These are phyloP conservation scores for Drechslerella coelobrocha DNA, from an alignment of 2,329 filamentous ascomycete genomes.

Conservation along the genomic window DNA sequence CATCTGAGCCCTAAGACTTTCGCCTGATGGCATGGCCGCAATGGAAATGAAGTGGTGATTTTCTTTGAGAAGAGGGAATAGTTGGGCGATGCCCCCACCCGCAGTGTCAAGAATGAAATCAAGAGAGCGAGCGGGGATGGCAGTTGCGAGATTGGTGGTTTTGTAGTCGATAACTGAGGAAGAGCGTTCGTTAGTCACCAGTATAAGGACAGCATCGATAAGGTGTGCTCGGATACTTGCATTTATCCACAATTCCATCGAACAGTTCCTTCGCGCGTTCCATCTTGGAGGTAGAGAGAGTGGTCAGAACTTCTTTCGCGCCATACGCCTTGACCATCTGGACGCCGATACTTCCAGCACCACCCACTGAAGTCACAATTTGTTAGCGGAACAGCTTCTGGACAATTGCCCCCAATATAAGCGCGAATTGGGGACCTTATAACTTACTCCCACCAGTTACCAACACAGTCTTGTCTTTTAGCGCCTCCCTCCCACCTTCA, in stretches of 20 bases:
- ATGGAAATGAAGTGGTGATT: constrained; percentile 37
- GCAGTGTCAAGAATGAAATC: constrained; percentile 46
- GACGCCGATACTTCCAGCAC: constrained; percentile 41
- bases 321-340: constrained; percentile 40
- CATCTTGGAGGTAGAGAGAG: constrained; percentile 31
- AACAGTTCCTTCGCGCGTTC: constrained; percentile 36
- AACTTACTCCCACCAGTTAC: constrained; percentile 41
- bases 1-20: constrained; percentile 14
- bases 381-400: constrained; percentile 2
- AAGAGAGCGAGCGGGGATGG: constrained; percentile 24
- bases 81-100: constrained; percentile 11
- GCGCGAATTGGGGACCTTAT: too few species aligned
- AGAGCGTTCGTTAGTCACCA: not conserved
- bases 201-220: not conserved
- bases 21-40: constrained; percentile 28
- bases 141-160: constrained; percentile 25
- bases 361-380: constrained; percentile 31
- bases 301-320: constrained; percentile 43
- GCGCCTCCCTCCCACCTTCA: constrained; percentile 28
- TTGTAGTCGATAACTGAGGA: constrained; percentile 41
- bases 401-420: too few species aligned
- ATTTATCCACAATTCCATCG: constrained; percentile 24
- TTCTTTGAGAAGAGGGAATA: constrained; percentile 35
- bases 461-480: constrained; percentile 33
- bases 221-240: constrained; percentile 3